Evolutionary conservation across 2,329 filamentous ascomycete genomes (phyloP).

Genomic region (Zarea fungicola): DNA sequence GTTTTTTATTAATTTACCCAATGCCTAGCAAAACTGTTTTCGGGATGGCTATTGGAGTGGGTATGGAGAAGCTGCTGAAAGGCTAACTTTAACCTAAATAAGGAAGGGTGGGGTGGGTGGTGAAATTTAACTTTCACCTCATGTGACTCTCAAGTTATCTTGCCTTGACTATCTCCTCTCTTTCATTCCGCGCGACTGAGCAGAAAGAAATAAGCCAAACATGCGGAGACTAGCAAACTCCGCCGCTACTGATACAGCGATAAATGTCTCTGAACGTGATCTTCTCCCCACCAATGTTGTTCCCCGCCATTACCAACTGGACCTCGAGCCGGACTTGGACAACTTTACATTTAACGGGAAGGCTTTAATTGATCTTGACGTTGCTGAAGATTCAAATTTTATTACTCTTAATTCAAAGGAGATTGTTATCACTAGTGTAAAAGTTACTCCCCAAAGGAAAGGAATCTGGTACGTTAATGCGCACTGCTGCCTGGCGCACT

Average conservation of each 20-base stretch:
- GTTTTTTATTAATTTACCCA: too few species aligned
- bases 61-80: too few species aligned
- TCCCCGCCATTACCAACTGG: conserved; percentile 83
- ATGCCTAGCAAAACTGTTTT: too few species aligned
- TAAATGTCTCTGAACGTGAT: conserved; percentile 50
- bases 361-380: conserved; percentile 81
- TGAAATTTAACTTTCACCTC: too few species aligned
- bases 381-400: conserved; percentile 75
- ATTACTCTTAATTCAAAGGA: conserved; percentile 86
- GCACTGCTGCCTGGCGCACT: background rate
- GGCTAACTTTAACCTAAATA: too few species aligned
- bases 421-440: conserved; percentile 69
- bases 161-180: too few species aligned
- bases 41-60: too few species aligned
- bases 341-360: conserved; percentile 82
- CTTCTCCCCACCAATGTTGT: conserved; percentile 88
- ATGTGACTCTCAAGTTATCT: too few species aligned
- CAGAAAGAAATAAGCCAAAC: background rate
- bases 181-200: background rate
- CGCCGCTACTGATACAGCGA: background rate
- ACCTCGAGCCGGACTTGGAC: conserved; percentile 83
- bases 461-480: conserved; percentile 37
- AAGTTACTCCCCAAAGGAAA: conserved; percentile 38
- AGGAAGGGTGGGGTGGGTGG: too few species aligned
- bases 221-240: conserved; percentile 2